These are phyloP conservation scores for Conidiobolus incongruus DNA, from an alignment of 371 early-diverging fungal species.

Conservation along the genomic window DNA sequence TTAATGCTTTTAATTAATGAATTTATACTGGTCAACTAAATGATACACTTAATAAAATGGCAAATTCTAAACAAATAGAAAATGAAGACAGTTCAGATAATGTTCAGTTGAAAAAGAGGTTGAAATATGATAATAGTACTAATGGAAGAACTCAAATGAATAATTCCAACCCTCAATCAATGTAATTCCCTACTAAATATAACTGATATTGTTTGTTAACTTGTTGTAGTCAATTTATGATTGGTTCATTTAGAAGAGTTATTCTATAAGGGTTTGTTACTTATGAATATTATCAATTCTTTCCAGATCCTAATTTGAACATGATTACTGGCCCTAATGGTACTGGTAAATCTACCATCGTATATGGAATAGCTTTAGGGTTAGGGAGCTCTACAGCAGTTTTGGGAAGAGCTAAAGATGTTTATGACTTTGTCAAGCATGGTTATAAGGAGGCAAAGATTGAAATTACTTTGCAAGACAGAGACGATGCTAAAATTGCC, in stretches of 20 bases:
- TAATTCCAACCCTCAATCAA: too few species aligned
- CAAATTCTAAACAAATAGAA: too few species aligned
- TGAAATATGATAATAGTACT: too few species aligned
- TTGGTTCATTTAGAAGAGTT: conserved; percentile 57
- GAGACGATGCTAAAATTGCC: conserved; percentile 15
- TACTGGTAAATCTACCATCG: conserved; percentile 95
- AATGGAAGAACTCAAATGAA: too few species aligned
- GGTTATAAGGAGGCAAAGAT: conserved; percentile 57
- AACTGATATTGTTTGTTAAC: too few species aligned
- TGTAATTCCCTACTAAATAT: too few species aligned
- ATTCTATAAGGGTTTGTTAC: conserved; percentile 74
- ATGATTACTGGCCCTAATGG: conserved; percentile 97
- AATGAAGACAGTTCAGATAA: too few species aligned
- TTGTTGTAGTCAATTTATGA: too few species aligned
- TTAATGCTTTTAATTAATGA: too few species aligned
- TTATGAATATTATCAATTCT: conserved; percentile 62
- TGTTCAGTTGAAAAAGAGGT: too few species aligned
- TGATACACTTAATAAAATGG: too few species aligned
- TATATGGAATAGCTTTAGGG: conserved; percentile 92
- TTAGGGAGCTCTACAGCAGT: conserved; percentile 75
- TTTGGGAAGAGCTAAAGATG: conserved; percentile 68
- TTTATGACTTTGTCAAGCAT: conserved; percentile 79
- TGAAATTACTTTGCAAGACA: conserved; percentile 44
- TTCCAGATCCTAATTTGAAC: conserved; percentile 82
- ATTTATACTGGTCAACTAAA: too few species aligned